A percentile compares a stretch with the other conserved stretches of the same genome.
These are phyloP conservation scores for Xylariaceae sp. DNA, from an alignment of 2,329 filamentous ascomycete genomes.

Conservation along the genomic window DNA sequence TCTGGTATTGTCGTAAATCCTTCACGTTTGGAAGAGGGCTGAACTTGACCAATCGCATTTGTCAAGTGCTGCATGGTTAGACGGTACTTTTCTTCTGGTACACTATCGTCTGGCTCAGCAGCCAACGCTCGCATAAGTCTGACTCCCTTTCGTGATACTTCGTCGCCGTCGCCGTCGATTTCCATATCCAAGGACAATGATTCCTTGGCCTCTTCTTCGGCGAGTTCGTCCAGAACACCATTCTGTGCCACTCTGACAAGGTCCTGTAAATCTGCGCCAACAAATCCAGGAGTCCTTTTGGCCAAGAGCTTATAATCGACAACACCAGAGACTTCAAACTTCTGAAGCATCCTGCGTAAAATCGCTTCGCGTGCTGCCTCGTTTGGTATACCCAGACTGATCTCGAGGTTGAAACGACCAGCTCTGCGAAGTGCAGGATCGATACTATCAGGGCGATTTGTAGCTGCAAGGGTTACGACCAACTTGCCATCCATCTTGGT, in stretches of 20 bases:
- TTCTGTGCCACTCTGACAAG: conserved; percentile 45
- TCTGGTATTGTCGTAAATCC: conserved; percentile 93
- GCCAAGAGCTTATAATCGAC: conserved; percentile 73
- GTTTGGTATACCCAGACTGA: conserved; percentile 84
- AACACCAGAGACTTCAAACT: conserved; percentile 59
- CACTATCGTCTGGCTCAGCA: conserved; percentile 14
- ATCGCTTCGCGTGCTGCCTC: conserved; percentile 75
- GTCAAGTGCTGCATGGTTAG: conserved; percentile 62
- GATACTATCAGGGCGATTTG: conserved; percentile 80
- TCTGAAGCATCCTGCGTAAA: conserved; percentile 65
- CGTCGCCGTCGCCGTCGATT: conserved; percentile 12
- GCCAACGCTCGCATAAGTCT: conserved; percentile 18
- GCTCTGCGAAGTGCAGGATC: conserved; percentile 72
- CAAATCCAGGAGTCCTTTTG: conserved; percentile 84
- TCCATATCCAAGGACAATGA: conserved; percentile 17
- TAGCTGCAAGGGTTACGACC: conserved; percentile 87
- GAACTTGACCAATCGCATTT: conserved; percentile 67
- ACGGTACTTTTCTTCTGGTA: conserved; percentile 17
- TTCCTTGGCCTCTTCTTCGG: conserved; percentile 22
- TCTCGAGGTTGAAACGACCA: conserved; percentile 76
- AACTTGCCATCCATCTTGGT: conserved; percentile 67
- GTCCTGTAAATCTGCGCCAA: conserved; percentile 80
- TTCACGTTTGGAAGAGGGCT: conserved; percentile 82
- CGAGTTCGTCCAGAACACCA: conserved; percentile 26
- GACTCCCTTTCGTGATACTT: conserved; percentile 1